phyloP scores from a whole-genome alignment of 768 basidiomycete species.

The Tulasnella sp. region DNA sequence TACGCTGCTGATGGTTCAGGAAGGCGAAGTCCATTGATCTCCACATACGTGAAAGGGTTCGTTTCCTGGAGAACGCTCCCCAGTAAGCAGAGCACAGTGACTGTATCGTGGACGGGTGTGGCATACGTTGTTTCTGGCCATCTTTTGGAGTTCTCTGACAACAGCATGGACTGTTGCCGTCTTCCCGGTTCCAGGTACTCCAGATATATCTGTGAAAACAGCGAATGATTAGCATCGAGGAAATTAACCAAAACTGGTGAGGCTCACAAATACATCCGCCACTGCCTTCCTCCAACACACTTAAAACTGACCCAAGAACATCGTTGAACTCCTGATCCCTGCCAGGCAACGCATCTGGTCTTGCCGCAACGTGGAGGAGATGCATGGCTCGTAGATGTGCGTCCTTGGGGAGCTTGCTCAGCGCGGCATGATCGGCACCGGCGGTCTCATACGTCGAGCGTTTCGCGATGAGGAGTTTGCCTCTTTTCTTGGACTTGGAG shows the following conservation, averaged over 20 bases:
- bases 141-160: constrained; percentile 75
- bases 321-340: constrained; percentile 73
- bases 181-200: constrained; percentile 98
- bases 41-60: constrained; percentile 90
- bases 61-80: constrained; percentile 52
- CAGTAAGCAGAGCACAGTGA: neutral
- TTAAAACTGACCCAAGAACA: constrained; percentile 65
- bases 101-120: neutral
- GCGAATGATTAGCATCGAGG: neutral
- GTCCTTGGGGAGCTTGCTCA: constrained; percentile 51
- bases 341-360: constrained; percentile 83
- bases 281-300: constrained; percentile 81
- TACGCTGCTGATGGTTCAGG: constrained; percentile 92
- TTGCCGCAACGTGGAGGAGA: constrained; percentile 82
- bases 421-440: constrained; percentile 22
- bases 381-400: constrained; percentile 85
- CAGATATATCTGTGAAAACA: constrained; percentile 67
- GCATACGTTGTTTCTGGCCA: constrained; percentile 70
- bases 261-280: constrained; percentile 90
- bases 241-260: neutral
- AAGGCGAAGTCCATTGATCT: constrained; percentile 91
- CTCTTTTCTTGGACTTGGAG: constrained; percentile 23
- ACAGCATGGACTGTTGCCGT: constrained; percentile 96
- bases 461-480: constrained; percentile 19
- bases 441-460: constrained; percentile 22